These are phyloP conservation scores for Thalassiosira hispida DNA, from an alignment of 352 stramenopile species.

Conservation along the genomic window DNA sequence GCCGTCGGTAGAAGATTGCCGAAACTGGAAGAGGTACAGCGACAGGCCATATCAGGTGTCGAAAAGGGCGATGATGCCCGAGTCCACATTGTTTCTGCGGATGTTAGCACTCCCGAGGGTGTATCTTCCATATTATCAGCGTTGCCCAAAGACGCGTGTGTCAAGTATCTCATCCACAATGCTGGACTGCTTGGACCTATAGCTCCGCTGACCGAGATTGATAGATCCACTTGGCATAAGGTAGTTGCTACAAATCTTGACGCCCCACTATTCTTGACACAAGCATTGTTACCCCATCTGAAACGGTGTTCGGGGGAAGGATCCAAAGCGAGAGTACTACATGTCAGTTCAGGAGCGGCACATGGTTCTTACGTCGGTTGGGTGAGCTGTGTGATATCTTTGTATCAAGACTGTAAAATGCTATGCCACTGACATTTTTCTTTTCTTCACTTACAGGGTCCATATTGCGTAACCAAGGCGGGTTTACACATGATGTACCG, in stretches of 20 bases:
- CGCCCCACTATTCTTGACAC: conserved; percentile 68
- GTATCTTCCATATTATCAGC: conserved; percentile 34
- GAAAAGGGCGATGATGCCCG: neutral
- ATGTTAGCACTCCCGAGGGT: conserved; percentile 49
- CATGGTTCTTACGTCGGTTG: conserved; percentile 61
- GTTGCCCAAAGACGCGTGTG: conserved; percentile 32
- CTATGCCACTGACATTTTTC: no score
- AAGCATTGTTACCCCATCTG: conserved; percentile 51
- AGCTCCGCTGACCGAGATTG: conserved; percentile 38
- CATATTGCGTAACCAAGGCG: conserved; percentile 76
- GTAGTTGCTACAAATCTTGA: conserved; percentile 65
- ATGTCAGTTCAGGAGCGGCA: conserved; percentile 73
- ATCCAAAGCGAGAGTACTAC: conserved; percentile 65
- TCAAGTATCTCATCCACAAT: conserved; percentile 57
- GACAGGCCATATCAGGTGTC: neutral
- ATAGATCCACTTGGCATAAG: conserved; percentile 32
- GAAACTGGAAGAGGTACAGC: conserved; percentile 13
- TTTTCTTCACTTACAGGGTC: no score
- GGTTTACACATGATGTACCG: conserved; percentile 74
- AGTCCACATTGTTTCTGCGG: conserved; percentile 32
- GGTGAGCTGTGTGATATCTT: no score
- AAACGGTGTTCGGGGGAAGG: conserved; percentile 26
- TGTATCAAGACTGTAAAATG: no score
- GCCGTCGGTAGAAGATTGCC: conserved; percentile 29
- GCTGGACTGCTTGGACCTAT: conserved; percentile 48